Conservation (phyloP, 495 filamentous ascomycete species). For the Trichocladium uniseriatum region DNA sequence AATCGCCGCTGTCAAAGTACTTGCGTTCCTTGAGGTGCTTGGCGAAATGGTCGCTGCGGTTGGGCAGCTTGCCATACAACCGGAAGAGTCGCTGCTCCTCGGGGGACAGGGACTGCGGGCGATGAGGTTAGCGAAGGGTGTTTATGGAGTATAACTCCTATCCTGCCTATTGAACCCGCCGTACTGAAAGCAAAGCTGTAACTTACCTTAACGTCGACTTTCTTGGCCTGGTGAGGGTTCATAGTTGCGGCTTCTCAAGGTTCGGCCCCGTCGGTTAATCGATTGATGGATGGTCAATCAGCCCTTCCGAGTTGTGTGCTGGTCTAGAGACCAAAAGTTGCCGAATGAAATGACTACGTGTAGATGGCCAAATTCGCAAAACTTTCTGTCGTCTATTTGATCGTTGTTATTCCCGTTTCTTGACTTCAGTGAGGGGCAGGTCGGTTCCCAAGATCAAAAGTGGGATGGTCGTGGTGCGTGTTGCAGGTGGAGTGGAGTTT, state of each 20-base stretch:
- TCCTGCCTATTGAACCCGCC: too few species aligned
- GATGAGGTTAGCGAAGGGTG: too few species aligned
- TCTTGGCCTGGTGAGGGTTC: constrained; percentile 96
- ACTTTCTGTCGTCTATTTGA: background rate
- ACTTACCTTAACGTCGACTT: constrained; percentile 88
- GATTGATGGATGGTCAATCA: background rate
- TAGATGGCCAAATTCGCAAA: background rate
- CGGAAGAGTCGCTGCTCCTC: constrained; percentile 94
- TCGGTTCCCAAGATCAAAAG: background rate
- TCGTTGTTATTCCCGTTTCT: background rate
- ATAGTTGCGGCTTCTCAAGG: constrained; percentile 40
- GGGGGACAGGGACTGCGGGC: constrained; percentile 65
- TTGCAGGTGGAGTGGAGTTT: constrained; percentile 3
- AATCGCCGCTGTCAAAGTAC: constrained; percentile 98
- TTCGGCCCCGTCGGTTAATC: background rate
- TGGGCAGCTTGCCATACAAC: constrained; percentile 93
- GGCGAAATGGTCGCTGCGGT: constrained; percentile 89
- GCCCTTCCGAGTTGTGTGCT: background rate
- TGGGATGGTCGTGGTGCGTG: constrained; percentile 4
- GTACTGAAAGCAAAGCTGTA: constrained; percentile 8
- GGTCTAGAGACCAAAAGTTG: background rate
- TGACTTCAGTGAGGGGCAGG: background rate
- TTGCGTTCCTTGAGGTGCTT: constrained; percentile 98
- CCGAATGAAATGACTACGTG: background rate
- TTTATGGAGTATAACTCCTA: too few species aligned